Conservation (phyloP, 306 rosid species). For the Vicia faba region DNA sequence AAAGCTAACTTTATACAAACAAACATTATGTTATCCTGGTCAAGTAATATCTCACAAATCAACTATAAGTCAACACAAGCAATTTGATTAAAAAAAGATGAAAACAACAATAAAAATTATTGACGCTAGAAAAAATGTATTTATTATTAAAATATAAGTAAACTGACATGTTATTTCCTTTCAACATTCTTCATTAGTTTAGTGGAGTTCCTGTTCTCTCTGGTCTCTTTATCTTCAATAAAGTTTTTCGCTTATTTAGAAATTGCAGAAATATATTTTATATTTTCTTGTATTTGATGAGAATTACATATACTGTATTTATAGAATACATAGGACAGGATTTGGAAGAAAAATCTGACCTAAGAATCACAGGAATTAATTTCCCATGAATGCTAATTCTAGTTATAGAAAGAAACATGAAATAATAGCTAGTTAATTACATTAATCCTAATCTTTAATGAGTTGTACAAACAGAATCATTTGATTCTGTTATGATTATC, state of each 20-base stretch:
- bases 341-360: too few species aligned
- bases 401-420: too few species aligned
- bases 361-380: too few species aligned
- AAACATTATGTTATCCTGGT: constrained; percentile 20
- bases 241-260: constrained; percentile 7
- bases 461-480: too few species aligned
- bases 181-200: constrained; percentile 15
- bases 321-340: too few species aligned
- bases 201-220: constrained; percentile 29
- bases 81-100: constrained; percentile 4
- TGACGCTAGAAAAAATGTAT: constrained; percentile 16
- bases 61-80: constrained; percentile 13
- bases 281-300: too few species aligned
- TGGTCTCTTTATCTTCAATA: constrained; percentile 29
- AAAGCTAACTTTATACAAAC: constrained; percentile 17
- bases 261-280: too few species aligned
- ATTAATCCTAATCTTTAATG: too few species aligned
- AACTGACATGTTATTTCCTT: constrained; percentile 3
- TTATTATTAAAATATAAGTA: constrained; percentile 8
- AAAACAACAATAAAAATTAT: constrained; percentile 5
- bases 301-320: too few species aligned
- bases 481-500: too few species aligned
- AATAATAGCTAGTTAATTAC: too few species aligned
- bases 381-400: too few species aligned
- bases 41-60: constrained; percentile 20